Percentiles rank a stretch among this genome's conserved stretches.
Conservation (phyloP, 306 rosid genomes). For the Acacia confusa region DNA sequence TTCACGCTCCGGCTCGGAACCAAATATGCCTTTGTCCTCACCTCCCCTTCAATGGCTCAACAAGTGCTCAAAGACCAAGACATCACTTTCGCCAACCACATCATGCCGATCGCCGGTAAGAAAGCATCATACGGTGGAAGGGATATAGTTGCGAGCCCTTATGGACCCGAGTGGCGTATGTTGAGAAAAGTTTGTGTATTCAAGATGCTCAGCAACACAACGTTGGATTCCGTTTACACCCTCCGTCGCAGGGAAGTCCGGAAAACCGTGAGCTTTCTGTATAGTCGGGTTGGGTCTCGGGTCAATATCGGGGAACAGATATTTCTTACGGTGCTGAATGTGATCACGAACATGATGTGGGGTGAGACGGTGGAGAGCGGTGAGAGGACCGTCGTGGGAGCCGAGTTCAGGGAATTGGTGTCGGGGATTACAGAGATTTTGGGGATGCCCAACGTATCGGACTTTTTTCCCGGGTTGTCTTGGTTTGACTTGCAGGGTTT, state of each 20-base stretch:
- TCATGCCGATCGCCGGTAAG: slow-evolving; percentile 48
- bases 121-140: slow-evolving; percentile 44
- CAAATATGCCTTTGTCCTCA: slow-evolving; percentile 49
- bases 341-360: slow-evolving; percentile 74
- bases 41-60: slow-evolving; percentile 56
- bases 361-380: slow-evolving; percentile 59
- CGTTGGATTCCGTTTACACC: slow-evolving; percentile 54
- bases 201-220: slow-evolving; percentile 66
- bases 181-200: slow-evolving; percentile 57
- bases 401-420: slow-evolving; percentile 59
- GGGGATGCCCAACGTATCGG: slow-evolving; percentile 66
- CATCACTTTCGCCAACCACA: slow-evolving; percentile 67
- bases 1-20: slow-evolving; percentile 63
- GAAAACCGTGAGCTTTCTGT: slow-evolving; percentile 33
- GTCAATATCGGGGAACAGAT: slow-evolving; percentile 58
- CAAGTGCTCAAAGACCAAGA: slow-evolving; percentile 62
- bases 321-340: slow-evolving; percentile 59
- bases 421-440: slow-evolving; percentile 44
- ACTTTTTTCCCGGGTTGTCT: slow-evolving; percentile 67
- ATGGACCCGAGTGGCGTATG: slow-evolving; percentile 85
- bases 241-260: slow-evolving; percentile 63
- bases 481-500: slow-evolving; percentile 79
- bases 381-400: slow-evolving; percentile 46
- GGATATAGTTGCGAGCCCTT: slow-evolving; percentile 63
- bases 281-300: slow-evolving; percentile 40